Base-by-base conservation (phyloP, 371 early-diverging fungal species). In the Mucor mucedo region DNA sequence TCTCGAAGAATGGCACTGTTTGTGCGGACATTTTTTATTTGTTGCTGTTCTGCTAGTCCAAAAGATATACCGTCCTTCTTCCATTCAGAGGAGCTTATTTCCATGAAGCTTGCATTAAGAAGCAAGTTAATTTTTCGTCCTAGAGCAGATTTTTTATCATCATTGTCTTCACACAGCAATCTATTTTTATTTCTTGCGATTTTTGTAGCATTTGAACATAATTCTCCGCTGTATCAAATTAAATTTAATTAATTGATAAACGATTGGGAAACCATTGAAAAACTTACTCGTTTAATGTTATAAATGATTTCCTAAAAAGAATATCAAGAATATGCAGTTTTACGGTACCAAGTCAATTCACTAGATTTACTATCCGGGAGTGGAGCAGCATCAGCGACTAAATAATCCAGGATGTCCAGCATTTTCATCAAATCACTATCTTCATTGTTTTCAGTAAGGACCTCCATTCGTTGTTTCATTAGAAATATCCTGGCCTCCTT, bases 71-170 rank as follows among this genome's bases (percentile, higher is more conserved):
- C 55, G 28, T 40, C 55, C 55, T 40, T 55, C 44, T 55, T 55
- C 55, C 55, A 55, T 55, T 55, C 55, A 28, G 44, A 55, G 11
- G 44, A 55, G n/a, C 53, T 52, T 28, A 40, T 39, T 1, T 55
- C 40, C 44, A 55, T 27, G 29, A 2, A 40, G 55, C 1, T 11
- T n/a, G 44, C 44, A 55, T 55, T 55, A 10, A 55, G 29, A 16
- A 55, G 55, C 2, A 55, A 28, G 55, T 42, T 42, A 3, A 55
- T 39, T n/a, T 55, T 55, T 27, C 55, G 55, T 9, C 42, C 55
- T 27, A 55, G 55, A 1, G 9, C 16, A 52, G 53, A 3, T 33
- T 52, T 52, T 8, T 50, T 50, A 50, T 50, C 52, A 50, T 50
- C 53, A 6, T 52, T 8, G 6, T 55, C 56, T 13, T 44, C 39